phyloP scores from a whole-genome alignment of 768 basidiomycete genomes.

The Rickenella mellea region DNA sequence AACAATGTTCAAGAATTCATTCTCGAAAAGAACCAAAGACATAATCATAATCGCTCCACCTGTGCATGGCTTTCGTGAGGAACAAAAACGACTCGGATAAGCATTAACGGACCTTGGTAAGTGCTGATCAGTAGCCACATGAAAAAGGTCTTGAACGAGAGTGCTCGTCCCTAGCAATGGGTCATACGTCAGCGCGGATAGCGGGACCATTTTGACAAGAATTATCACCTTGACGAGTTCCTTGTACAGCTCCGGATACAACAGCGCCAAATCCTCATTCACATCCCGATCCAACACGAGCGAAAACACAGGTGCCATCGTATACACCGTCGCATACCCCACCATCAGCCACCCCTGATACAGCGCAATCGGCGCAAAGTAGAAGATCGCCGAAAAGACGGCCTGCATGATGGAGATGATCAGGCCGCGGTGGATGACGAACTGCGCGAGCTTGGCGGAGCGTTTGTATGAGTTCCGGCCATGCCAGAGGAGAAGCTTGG shows the following conservation, averaged over 20 bases:
- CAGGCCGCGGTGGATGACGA: constrained; percentile 94
- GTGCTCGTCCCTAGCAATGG: constrained; percentile 69
- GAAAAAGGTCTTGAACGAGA: constrained; percentile 98
- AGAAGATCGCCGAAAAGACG: constrained; percentile 88
- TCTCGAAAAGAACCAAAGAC: constrained; percentile 93
- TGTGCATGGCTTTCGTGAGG: constrained; percentile 17
- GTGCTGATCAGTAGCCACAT: constrained; percentile 95
- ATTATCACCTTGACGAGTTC: constrained; percentile 85
- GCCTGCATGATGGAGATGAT: constrained; percentile 99
- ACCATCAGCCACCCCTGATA: constrained; percentile 99
- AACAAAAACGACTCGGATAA: neutral
- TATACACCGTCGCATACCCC: constrained; percentile 92
- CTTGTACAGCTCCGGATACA: constrained; percentile 97
- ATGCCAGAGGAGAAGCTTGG: constrained; percentile 96
- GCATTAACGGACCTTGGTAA: constrained; percentile 68
- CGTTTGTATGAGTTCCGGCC: constrained; percentile 98
- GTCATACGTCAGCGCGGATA: too few relatives aligned
- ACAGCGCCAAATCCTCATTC: constrained; percentile 86
- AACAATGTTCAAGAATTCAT: constrained; percentile 95
- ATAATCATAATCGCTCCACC: constrained; percentile 98
- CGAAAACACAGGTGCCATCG: constrained; percentile 98
- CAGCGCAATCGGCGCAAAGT: constrained; percentile 91
- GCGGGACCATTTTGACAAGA: too few relatives aligned
- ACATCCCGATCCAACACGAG: constrained; percentile 93
- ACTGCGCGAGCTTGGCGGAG: constrained; percentile 94